A percentile compares a stretch with the other conserved stretches of the same genome.
Conservation (phyloP, 2,329 filamentous ascomycete species). For the Pseudogymnoascus sp. region DNA sequence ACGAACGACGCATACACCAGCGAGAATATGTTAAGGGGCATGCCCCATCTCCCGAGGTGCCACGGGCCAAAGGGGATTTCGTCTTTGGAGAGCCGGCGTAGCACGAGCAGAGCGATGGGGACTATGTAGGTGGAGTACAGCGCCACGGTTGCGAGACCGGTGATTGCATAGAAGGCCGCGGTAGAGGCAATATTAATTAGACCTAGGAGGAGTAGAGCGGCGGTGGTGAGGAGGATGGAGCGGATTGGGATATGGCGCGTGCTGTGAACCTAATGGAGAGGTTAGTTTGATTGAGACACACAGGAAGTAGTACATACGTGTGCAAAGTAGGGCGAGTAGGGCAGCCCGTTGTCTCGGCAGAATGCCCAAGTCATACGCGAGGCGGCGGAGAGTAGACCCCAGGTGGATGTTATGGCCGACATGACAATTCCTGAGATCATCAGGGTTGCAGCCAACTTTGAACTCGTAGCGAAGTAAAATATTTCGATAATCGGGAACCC, state of each 20-base stretch:
- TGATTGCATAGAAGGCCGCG: slow-evolving; percentile 36
- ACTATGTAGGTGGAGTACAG: slow-evolving; percentile 37
- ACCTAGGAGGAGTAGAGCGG: slow-evolving; percentile 27
- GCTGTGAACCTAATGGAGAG: slow-evolving; percentile 15
- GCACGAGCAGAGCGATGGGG: slow-evolving; percentile 32
- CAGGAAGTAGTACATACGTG: background rate
- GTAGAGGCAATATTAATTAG: slow-evolving; percentile 35
- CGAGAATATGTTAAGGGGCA: slow-evolving; percentile 15
- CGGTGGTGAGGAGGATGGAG: slow-evolving; percentile 21
- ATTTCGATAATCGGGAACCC: slow-evolving; percentile 50
- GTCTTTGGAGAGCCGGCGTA: slow-evolving; percentile 29
- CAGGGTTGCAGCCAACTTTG: slow-evolving; percentile 29
- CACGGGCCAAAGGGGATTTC: slow-evolving; percentile 18
- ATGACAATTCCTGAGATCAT: slow-evolving; percentile 18
- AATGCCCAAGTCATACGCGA: slow-evolving; percentile 36
- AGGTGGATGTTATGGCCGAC: slow-evolving; percentile 27
- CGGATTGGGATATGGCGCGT: slow-evolving; percentile 17
- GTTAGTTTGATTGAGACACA: background rate
- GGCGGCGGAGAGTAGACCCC: slow-evolving; percentile 29
- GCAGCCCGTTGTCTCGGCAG: slow-evolving; percentile 34
- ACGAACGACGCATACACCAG: slow-evolving; percentile 31
- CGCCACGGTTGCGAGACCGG: slow-evolving; percentile 34
- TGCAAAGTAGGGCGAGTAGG: slow-evolving; percentile 21
- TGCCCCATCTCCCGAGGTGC: slow-evolving; percentile 18
- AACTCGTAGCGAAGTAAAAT: slow-evolving; percentile 37